phyloP scores from a whole-genome alignment of 805 yeast species.

The Metschnikowia aberdeeniae region DNA sequence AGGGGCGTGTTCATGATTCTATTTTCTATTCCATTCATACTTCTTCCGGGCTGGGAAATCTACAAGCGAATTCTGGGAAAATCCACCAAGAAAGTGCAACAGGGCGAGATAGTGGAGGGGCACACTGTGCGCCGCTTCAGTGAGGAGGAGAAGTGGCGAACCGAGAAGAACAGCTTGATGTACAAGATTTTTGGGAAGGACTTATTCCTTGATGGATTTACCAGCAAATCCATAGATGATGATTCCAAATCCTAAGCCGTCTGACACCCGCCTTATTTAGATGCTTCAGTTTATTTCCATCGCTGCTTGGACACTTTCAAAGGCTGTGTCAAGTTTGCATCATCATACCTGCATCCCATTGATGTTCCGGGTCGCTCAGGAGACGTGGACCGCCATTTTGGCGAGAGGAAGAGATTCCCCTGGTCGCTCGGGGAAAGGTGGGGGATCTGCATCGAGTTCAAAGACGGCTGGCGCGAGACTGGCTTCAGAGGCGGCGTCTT shows the following conservation, averaged over 20 bases:
- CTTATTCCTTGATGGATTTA: conserved; percentile 41
- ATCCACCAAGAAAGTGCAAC: conserved; percentile 36
- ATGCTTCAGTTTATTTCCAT: conserved; percentile 10
- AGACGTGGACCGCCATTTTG: conserved; percentile 22
- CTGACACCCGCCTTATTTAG: background rate
- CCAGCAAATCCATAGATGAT: conserved; percentile 35
- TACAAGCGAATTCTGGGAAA: conserved; percentile 36
- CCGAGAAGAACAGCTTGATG: conserved; percentile 33
- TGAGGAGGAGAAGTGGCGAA: conserved; percentile 39
- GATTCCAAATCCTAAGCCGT: background rate
- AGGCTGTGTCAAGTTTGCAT: conserved; percentile 25
- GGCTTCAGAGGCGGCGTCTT: conserved; percentile 3
- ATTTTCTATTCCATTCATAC: conserved; percentile 35
- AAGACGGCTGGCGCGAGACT: conserved; percentile 10
- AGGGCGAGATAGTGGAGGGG: conserved; percentile 37
- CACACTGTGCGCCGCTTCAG: conserved; percentile 31
- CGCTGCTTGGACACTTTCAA: conserved; percentile 9
- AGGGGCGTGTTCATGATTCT: conserved; percentile 36
- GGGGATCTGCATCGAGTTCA: conserved; percentile 17
- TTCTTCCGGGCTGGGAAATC: conserved; percentile 32
- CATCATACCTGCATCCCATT: conserved; percentile 33
- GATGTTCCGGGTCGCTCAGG: conserved; percentile 35
- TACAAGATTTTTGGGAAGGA: conserved; percentile 40
- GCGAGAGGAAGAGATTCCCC: conserved; percentile 5
- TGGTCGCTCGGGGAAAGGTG: conserved; percentile 14